A percentile compares a stretch with the other conserved stretches of the same genome.
phyloP scores from a whole-genome alignment of 768 basidiomycete species.

The Pleurotus cornucopiae region DNA sequence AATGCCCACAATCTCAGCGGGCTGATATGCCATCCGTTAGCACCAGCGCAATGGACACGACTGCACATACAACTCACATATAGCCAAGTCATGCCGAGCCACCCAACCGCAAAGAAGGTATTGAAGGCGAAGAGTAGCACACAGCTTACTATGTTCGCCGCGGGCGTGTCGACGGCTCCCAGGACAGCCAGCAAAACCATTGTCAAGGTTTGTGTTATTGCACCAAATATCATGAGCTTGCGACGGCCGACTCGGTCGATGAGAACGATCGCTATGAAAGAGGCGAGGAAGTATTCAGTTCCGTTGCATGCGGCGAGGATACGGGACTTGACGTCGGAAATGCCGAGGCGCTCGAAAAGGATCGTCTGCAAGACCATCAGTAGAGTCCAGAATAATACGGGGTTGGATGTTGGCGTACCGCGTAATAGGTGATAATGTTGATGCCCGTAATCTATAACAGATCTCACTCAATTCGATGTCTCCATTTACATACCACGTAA shows the following conservation, averaged over 20 bases:
- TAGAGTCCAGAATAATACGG: background rate
- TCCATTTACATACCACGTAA: too few species aligned
- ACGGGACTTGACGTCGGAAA: constrained; percentile 44
- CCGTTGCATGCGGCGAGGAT: constrained; percentile 50
- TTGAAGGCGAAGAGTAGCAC: constrained; percentile 68
- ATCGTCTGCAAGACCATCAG: constrained; percentile 36
- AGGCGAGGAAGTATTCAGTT: constrained; percentile 44
- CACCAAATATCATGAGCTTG: constrained; percentile 52
- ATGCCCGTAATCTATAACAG: constrained; percentile 48
- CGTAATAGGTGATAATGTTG: constrained; percentile 62
- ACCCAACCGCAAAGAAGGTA: constrained; percentile 66
- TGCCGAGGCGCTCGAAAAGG: constrained; percentile 53
- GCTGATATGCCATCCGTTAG: constrained; percentile 18
- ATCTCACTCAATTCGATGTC: background rate
- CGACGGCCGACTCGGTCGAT: constrained; percentile 46
- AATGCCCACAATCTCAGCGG: constrained; percentile 62
- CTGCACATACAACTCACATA: constrained; percentile 38
- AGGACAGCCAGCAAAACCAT: constrained; percentile 39
- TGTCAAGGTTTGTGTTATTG: constrained; percentile 32
- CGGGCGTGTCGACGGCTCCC: constrained; percentile 46
- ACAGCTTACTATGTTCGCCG: constrained; percentile 46
- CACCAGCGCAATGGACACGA: background rate
- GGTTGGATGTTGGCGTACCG: constrained; percentile 13
- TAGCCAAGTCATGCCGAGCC: constrained; percentile 71
- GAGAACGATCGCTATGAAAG: constrained; percentile 39